These are phyloP conservation scores for Ogataea hybrid DNA, from an alignment of 1,139 yeast species.

Conservation along the genomic window DNA sequence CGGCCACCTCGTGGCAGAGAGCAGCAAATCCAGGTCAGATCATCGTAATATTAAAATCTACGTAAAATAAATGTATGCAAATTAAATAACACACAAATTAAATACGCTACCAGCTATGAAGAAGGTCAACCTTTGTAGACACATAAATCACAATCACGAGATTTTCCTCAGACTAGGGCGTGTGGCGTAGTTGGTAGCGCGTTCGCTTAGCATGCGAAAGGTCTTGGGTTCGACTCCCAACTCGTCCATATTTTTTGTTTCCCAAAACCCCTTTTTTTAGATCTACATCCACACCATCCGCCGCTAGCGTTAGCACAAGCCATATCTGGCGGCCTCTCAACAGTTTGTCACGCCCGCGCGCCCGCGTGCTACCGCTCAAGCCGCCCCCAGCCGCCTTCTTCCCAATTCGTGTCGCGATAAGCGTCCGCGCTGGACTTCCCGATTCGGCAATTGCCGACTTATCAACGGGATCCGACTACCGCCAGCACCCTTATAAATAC, in stretches of 20 bases:
- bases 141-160: background rate
- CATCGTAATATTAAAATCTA: too few relatives aligned
- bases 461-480: constrained; percentile 9
- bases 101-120: background rate
- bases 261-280: background rate
- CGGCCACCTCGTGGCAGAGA: too few relatives aligned
- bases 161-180: constrained; percentile 9
- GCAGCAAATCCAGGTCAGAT: background rate
- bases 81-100: background rate
- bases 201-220: constrained; percentile 24
- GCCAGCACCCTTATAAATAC: background rate
- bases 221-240: constrained; percentile 25
- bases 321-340: too few relatives aligned
- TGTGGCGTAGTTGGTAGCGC: constrained; percentile 25
- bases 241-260: constrained; percentile 17
- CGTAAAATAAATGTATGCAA: too few relatives aligned
- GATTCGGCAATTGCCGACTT: constrained; percentile 10
- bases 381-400: background rate
- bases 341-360: too few relatives aligned
- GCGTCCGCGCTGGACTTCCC: constrained; percentile 1
- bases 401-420: background rate
- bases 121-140: too few relatives aligned
- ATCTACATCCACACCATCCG: background rate
- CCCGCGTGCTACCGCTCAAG: background rate
- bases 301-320: background rate